phyloP scores from a whole-genome alignment of 2,329 filamentous ascomycete species.

The Colletotrichum destructivum region DNA sequence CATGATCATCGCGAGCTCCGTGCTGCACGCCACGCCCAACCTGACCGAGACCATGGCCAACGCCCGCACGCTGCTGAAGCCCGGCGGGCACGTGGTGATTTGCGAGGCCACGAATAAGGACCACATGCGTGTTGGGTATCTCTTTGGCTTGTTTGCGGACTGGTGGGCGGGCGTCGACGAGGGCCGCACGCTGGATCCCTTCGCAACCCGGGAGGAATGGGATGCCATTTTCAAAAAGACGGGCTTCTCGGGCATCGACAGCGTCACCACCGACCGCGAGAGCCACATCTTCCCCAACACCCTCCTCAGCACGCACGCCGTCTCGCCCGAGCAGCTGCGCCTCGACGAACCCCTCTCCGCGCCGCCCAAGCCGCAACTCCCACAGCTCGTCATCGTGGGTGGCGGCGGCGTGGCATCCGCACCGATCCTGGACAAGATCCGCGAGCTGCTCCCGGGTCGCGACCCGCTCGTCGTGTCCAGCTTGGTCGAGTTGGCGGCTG shows the following conservation, averaged over 20 bases:
- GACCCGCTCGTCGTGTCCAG: slow-evolving; percentile 2
- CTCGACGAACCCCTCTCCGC: not conserved
- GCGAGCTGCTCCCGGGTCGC: not conserved
- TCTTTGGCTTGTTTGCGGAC: slow-evolving; percentile 46
- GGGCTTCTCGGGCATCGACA: slow-evolving; percentile 44
- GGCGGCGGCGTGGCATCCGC: not conserved
- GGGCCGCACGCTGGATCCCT: slow-evolving; percentile 44
- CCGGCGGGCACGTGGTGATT: slow-evolving; percentile 48
- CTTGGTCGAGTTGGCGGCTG: not conserved
- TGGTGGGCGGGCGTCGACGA: slow-evolving; percentile 50
- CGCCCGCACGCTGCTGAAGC: slow-evolving; percentile 48
- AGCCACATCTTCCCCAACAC: slow-evolving; percentile 14
- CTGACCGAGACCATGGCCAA: slow-evolving; percentile 46
- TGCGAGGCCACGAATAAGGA: slow-evolving; percentile 7
- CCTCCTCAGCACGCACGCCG: slow-evolving; percentile 12
- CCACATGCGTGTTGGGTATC: slow-evolving; percentile 40
- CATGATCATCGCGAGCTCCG: slow-evolving; percentile 49
- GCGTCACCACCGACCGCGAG: slow-evolving; percentile 6
- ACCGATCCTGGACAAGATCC: not conserved
- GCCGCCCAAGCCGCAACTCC: not conserved
- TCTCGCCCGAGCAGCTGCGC: not conserved
- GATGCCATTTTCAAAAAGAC: slow-evolving; percentile 46
- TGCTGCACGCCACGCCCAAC: slow-evolving; percentile 48
- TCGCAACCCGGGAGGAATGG: slow-evolving; percentile 47
- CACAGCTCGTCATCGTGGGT: slow-evolving; percentile 10